Evolutionary conservation across 192 early-diverging fungal genomes (phyloP), one percentile per base, ranked within the genome.

Genomic region (Pecoramyces ruminantium): DNA sequence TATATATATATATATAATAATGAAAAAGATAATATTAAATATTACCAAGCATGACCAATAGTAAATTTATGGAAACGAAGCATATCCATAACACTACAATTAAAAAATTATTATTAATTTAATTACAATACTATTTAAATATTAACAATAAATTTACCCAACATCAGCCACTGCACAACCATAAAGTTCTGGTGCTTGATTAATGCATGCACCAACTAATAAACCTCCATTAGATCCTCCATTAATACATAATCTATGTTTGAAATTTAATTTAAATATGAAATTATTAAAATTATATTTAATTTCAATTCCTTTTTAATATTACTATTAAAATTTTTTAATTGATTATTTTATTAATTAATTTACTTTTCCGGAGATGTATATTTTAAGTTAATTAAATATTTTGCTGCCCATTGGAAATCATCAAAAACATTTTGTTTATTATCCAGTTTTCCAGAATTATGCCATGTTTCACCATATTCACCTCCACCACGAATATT

Each of bases 371-470:
- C 82, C 6, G 90, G 86, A 27, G 42, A 78, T 2, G 92, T 93
- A 80, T 90, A 92, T 42, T 89, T 88, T 15, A 87, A 83, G 15
- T 82, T 78, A 51, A 91, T 83, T 38, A 94, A 83, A 80, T 86
- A 90, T 81, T 89, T 88, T 18, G 92, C 92, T 18, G 92, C 92
- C 21, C 81, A 84, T 84, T 93, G 92, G 83, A 94, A 94, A 81
- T 94, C 93, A 81, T 93, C 92, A 86, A 93, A 93, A 27, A 86
- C 86, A 82, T 92, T 93, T 81, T 94, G 92, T 83, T 93, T 94
- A 40, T 91, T 91, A 34, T 80, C 58, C n/a, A 88, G 79, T 39
- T 84, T 85, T 29, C 92, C 93, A 25, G 29, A 30, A 77, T 88
- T 80, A 82, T 90, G 86, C 88, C 88, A 89, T 14, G 85, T 84